Base-by-base conservation (phyloP, 2,329 filamentous ascomycete genomes). In the Coleophoma cylindrospora region DNA sequence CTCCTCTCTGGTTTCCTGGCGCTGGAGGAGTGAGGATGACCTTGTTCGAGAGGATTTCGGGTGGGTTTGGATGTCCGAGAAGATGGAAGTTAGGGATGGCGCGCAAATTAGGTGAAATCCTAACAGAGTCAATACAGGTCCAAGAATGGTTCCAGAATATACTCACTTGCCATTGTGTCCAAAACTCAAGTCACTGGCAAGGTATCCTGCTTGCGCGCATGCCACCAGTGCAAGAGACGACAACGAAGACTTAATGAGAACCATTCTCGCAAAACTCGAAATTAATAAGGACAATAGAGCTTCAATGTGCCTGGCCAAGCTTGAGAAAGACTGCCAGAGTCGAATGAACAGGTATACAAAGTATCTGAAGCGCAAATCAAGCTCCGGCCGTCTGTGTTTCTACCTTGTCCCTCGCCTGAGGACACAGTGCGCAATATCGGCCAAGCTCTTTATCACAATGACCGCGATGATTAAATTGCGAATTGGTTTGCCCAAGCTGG, bases 1-100 rank as follows among this genome's bases (percentile, higher is more conserved):
- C 86, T 53, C 89, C 89, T 66, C 91, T 83, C 63, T 88, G 84
- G 70, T 91, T 91, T 49, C 94, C 94, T 6, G 91, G 90, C 45
- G 84, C 84, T 13, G 91, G 85, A 11, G 94, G 92, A 1, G 94
- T 99, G 50, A 99, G 80, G 66, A 99, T 87, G 52, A 97, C 66
- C 67, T 91, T 90, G 75, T 97, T 92, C 58, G 91, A 95, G 52
- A 96, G 81, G 53, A 86, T 68, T 62, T 86, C 79, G 57, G 82
- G 81, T 34, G 68, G 59, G 54, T 71, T 66, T 27, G 81, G 80
- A 41, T 72, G 73, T 45, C 64, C 64, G n/a, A 53, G 47, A 32
- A 67, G 40, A 38, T 64, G 54, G 49, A 59, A 67, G 43, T 64
- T 58, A 15, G 63, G 61, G 45, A 66, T 54, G 19, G 51, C 57